Percentiles rank a stretch among this genome's conserved stretches.
phyloP scores from a whole-genome alignment of 345 rosid species.

The Trapa incisa region DNA sequence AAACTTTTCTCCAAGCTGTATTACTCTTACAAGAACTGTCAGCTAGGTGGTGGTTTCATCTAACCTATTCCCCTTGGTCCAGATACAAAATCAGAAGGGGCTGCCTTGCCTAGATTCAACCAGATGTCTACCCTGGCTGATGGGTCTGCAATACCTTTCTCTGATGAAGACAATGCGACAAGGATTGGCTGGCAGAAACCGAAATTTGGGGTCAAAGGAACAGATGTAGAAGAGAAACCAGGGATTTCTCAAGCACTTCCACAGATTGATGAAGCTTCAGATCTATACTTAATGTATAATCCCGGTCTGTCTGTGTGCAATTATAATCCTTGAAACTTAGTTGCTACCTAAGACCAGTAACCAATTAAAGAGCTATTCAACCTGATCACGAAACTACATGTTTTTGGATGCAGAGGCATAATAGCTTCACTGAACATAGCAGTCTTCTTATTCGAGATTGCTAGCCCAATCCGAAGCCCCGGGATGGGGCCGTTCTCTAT shows the following conservation, averaged over 20 bases:
- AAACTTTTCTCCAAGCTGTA: neutral
- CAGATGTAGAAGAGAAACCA: slow-evolving; percentile 12
- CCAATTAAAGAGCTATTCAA: neutral
- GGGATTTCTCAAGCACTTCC: slow-evolving; percentile 16
- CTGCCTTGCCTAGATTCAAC: slow-evolving; percentile 9
- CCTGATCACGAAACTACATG: neutral
- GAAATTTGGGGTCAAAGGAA: slow-evolving; percentile 11
- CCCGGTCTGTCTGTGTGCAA: slow-evolving; percentile 2
- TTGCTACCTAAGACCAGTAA: no score
- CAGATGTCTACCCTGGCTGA: slow-evolving; percentile 13
- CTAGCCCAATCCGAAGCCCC: slow-evolving; percentile 54
- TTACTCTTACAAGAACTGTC: neutral
- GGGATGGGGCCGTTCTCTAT: slow-evolving; percentile 45
- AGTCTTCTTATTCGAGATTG: slow-evolving; percentile 70
- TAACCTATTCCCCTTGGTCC: slow-evolving; percentile 6
- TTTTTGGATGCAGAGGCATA: slow-evolving; percentile 38
- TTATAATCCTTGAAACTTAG: neutral
- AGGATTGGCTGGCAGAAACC: slow-evolving; percentile 15
- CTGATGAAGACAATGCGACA: slow-evolving; percentile 12
- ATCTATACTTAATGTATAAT: slow-evolving; percentile 54
- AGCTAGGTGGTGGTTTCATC: neutral
- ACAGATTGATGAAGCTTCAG: slow-evolving; percentile 38
- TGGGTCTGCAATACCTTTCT: slow-evolving; percentile 13
- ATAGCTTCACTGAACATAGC: slow-evolving; percentile 72
- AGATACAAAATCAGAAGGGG: slow-evolving; percentile 18